Percentiles rank a stretch among this genome's conserved stretches.
Conservation (phyloP, 2,329 filamentous ascomycete species). For the Aspergillus amoenus region DNA sequence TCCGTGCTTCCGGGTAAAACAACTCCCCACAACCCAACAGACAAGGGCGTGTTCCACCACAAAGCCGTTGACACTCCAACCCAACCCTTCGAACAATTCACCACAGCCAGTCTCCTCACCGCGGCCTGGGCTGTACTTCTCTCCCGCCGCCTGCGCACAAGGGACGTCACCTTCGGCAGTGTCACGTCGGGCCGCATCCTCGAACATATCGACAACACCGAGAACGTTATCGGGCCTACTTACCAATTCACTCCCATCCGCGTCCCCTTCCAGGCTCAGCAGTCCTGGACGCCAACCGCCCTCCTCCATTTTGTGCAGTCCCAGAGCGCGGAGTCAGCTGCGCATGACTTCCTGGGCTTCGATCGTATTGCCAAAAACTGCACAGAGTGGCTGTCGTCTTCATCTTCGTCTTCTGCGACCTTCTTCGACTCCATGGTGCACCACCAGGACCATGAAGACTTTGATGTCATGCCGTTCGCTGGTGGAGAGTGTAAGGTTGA, state of each 20-base stretch:
- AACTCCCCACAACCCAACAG: conserved; percentile 14
- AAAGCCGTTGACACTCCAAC: conserved; percentile 18
- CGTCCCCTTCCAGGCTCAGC: conserved; percentile 48
- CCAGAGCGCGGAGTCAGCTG: conserved; percentile 53
- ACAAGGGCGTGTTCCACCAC: conserved; percentile 18
- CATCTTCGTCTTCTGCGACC: conserved; percentile 20
- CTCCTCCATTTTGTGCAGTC: conserved; percentile 52
- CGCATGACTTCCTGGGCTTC: conserved; percentile 55
- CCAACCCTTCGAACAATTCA: conserved; percentile 53
- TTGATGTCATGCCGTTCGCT: conserved; percentile 50
- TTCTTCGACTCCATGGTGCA: conserved; percentile 58
- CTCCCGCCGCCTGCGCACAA: conserved; percentile 48
- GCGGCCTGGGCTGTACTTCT: conserved; percentile 64
- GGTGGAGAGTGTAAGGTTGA: conserved; percentile 48
- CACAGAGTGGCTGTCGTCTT: conserved; percentile 42
- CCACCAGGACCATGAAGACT: conserved; percentile 61
- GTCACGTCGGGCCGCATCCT: conserved; percentile 63
- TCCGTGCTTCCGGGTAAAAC: conserved; percentile 26
- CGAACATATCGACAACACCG: conserved; percentile 48
- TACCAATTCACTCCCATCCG: conserved; percentile 57
- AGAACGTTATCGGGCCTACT: conserved; percentile 60
- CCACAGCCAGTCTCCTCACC: conserved; percentile 60
- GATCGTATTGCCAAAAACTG: conserved; percentile 50
- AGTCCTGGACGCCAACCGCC: conserved; percentile 49
- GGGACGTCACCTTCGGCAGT: conserved; percentile 62